Evolutionary conservation across 176 grass and related monocot genomes (phyloP), one percentile per base, ranked within the genome.

Genomic region (Ampelocalamus luodianensis): DNA sequence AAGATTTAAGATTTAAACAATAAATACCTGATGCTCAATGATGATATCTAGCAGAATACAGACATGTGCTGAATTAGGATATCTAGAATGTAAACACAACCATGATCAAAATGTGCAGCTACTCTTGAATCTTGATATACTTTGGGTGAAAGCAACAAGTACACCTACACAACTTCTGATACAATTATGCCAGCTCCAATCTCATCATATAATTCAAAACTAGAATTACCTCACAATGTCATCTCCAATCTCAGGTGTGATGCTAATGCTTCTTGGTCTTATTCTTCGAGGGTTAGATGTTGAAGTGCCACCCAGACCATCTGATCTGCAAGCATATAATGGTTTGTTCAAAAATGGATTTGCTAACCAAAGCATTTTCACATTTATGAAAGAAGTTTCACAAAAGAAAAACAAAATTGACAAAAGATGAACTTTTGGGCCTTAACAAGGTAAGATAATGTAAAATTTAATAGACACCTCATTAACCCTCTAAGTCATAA

Each of bases 241-340:
- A 88, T 99, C 96, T 68, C 96, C 88, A 84, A 99, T 96, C 90
- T 99, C 96, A 73, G 96, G 96, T 67, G 96, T 99, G 62, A 99
- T 99, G 75, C 96, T 99, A 83, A 96, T 96, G 81, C 93, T 99
- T 94, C 96, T 92, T 88, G 90, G 74, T 82, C 93, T 88, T 87
- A 98, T 92, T 87, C 96, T 92, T 84, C 90, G 91, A 87, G 85
- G 20, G 72, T 86, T 84, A 89, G 89, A 87, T 84, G 88, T 92
- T 76, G 79, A 85, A 76, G 86, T 80, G 75, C 90, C 91, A 84
- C 74, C 80, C 38, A 87, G 85, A 74, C 92, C 90, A 89, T 96
- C 96, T 60, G 91, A 99, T 84, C 96, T 99, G 90, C 83, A 94
- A 90, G 77, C 22, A 3, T 73, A 80, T 46, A 62, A 68, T 70